These are phyloP conservation scores for Pulveroboletus sp. DNA, from an alignment of 768 basidiomycete genomes.

Conservation along the genomic window DNA sequence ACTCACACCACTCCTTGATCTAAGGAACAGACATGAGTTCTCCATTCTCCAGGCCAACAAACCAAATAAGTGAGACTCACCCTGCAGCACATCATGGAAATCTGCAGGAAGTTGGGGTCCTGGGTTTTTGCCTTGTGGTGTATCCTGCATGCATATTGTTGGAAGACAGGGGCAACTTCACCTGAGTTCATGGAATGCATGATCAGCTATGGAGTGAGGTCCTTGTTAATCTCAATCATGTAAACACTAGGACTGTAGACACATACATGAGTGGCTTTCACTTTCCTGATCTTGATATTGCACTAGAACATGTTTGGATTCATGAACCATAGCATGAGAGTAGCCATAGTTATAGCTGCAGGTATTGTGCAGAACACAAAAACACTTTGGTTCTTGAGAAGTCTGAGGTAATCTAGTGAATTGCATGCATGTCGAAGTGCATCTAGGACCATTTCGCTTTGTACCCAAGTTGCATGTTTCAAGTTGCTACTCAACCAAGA, in stretches of 20 bases:
- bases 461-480: conserved; percentile 70
- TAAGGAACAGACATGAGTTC: conserved; percentile 27
- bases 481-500: conserved; percentile 78
- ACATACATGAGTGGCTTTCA: conserved; percentile 74
- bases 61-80: conserved; percentile 38
- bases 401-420: conserved; percentile 80
- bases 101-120: conserved; percentile 81
- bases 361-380: no score
- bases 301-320: conserved; percentile 75
- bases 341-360: no score
- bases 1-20: conserved; percentile 95
- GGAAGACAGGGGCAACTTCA: conserved; percentile 87
- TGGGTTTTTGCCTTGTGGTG: no score
- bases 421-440: conserved; percentile 83
- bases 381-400: no score
- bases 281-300: conserved; percentile 94
- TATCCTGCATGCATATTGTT: conserved; percentile 67
- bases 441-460: conserved; percentile 87
- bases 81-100: conserved; percentile 82
- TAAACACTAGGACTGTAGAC: not conserved
- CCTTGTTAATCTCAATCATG: not conserved
- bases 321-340: no score
- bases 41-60: conserved; percentile 3
- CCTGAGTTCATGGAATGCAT: conserved; percentile 88
- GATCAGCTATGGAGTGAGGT: conserved; percentile 61